These are phyloP conservation scores for Podospora appendiculata DNA, from an alignment of 495 filamentous ascomycete genomes.

Conservation along the genomic window DNA sequence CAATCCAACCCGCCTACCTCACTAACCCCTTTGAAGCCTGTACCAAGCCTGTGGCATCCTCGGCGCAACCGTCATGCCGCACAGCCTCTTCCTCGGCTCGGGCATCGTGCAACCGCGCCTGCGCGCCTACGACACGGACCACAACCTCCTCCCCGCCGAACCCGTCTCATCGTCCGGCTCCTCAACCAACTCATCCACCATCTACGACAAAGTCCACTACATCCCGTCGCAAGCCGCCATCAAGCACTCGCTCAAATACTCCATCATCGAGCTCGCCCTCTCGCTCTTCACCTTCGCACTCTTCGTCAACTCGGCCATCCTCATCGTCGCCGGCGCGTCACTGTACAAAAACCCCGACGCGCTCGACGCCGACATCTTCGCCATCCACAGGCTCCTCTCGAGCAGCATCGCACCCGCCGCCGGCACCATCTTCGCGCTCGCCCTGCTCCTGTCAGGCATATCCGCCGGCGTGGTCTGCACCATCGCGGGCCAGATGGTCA, in stretches of 20 bases:
- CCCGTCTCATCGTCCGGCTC: conserved; percentile 14
- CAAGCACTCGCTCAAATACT: conserved; percentile 69
- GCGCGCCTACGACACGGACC: conserved; percentile 62
- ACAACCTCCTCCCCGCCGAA: conserved; percentile 43
- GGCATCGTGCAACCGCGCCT: conserved; percentile 81
- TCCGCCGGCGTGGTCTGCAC: conserved; percentile 51
- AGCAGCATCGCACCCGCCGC: conserved; percentile 62
- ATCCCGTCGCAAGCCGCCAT: conserved; percentile 73
- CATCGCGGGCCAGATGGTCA: conserved; percentile 53
- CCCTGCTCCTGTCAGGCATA: conserved; percentile 45
- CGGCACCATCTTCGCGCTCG: conserved; percentile 50
- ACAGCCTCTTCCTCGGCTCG: conserved; percentile 82
- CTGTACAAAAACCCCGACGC: conserved; percentile 55
- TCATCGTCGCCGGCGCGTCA: conserved; percentile 79
- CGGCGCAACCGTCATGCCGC: conserved; percentile 91
- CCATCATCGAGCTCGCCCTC: conserved; percentile 63
- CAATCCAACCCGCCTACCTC: neutral
- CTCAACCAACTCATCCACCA: conserved; percentile 13
- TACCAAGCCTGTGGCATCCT: conserved; percentile 91
- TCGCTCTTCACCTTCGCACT: conserved; percentile 87
- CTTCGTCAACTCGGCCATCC: conserved; percentile 89
- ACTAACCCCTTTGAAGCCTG: conserved; percentile 23
- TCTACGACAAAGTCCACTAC: conserved; percentile 51
- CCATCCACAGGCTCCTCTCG: conserved; percentile 71
- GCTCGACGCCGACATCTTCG: conserved; percentile 66